phyloP scores from a whole-genome alignment of 2,329 filamentous ascomycete genomes.

The Coleophoma eucalyptorum region DNA sequence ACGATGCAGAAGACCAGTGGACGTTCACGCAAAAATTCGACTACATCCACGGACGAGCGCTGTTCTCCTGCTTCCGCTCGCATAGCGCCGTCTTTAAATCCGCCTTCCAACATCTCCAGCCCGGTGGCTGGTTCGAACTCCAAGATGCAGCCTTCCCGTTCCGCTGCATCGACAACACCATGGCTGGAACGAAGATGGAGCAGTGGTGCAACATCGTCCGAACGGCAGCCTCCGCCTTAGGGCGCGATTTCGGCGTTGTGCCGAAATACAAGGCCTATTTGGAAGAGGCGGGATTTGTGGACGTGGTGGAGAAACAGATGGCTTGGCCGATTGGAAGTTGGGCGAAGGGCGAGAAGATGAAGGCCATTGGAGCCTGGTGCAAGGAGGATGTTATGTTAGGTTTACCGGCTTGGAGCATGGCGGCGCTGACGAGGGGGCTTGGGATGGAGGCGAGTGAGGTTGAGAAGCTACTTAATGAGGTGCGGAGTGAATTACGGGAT shows the following conservation, averaged over 20 bases:
- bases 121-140: constrained; percentile 24
- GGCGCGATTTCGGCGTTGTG: not conserved
- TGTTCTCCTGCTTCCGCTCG: constrained; percentile 50
- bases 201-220: not conserved
- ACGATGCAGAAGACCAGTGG: constrained; percentile 28
- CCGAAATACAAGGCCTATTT: not conserved
- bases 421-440: constrained; percentile 16
- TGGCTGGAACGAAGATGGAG: constrained; percentile 12
- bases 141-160: constrained; percentile 15
- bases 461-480: constrained; percentile 24
- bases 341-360: constrained; percentile 29
- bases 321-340: constrained; percentile 37
- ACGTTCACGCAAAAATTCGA: constrained; percentile 42
- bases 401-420: constrained; percentile 14
- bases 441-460: constrained; percentile 25
- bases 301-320: constrained; percentile 31
- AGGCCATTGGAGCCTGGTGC: constrained; percentile 29
- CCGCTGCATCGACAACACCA: constrained; percentile 1
- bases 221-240: not conserved
- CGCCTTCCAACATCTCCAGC: constrained; percentile 2
- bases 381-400: constrained; percentile 3
- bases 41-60: constrained; percentile 50
- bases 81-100: constrained; percentile 34
- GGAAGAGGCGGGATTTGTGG: constrained; percentile 9
- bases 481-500: constrained; percentile 25